Evolutionary conservation across 2,329 filamentous ascomycete species (phyloP).

Genomic region (Aureobasidium sp.): DNA sequence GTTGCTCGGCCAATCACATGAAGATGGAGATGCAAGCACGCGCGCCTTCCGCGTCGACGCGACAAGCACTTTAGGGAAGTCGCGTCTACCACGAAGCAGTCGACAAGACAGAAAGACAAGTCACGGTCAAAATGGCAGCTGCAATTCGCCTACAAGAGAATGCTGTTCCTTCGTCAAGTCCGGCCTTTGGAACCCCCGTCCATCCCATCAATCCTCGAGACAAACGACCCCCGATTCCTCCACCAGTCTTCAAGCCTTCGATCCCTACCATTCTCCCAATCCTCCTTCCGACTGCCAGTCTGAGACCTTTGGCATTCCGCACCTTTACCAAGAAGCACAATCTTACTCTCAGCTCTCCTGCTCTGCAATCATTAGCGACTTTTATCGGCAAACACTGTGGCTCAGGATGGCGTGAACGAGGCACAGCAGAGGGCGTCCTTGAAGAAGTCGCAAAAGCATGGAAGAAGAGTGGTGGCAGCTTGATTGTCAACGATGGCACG

Average conservation of each 20-base stretch:
- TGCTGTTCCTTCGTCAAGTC: conserved; percentile 77
- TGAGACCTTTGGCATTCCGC: conserved; percentile 86
- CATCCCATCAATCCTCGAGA: conserved; percentile 57
- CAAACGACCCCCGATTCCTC: conserved; percentile 31
- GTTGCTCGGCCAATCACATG: conserved; percentile 11
- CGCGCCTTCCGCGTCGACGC: neutral
- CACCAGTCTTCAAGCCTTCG: conserved; percentile 45
- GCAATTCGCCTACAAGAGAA: conserved; percentile 19
- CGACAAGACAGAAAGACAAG: neutral
- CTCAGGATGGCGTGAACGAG: conserved; percentile 92
- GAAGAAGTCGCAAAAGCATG: conserved; percentile 87
- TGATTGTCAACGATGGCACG: conserved; percentile 78
- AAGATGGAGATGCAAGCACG: neutral
- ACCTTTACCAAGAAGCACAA: conserved; percentile 98
- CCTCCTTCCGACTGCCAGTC: conserved; percentile 74
- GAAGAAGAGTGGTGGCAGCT: conserved; percentile 82
- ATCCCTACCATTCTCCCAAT: conserved; percentile 72
- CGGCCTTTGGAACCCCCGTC: conserved; percentile 79
- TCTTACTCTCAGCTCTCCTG: conserved; percentile 80
- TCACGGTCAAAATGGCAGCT: conserved; percentile 21
- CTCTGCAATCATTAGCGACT: conserved; percentile 72
- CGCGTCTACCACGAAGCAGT: neutral
- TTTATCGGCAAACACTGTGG: conserved; percentile 94
- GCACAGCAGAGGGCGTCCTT: conserved; percentile 81
- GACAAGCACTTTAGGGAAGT: neutral